A percentile compares a stretch with the other conserved stretches of the same genome.
These are phyloP conservation scores for Nannizziopsis barbatae DNA, from an alignment of 2,329 filamentous ascomycete genomes.

Conservation along the genomic window DNA sequence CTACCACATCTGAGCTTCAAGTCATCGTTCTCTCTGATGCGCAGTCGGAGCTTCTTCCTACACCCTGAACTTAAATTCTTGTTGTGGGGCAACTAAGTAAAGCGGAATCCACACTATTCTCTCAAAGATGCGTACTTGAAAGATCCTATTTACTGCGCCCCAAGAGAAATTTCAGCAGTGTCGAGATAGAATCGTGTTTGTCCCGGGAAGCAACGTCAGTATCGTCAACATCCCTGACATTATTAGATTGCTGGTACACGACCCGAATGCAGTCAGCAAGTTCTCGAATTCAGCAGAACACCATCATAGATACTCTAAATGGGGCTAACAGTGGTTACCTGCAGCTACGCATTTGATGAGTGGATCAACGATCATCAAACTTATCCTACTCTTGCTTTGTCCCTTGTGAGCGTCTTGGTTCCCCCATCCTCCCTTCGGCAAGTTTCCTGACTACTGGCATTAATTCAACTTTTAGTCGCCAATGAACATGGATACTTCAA, in stretches of 20 bases:
- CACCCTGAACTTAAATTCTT: no score
- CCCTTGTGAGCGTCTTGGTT: slow-evolving; percentile 1
- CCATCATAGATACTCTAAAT: slow-evolving; percentile 3
- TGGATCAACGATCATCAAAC: slow-evolving; percentile 7
- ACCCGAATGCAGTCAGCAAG: slow-evolving; percentile 3
- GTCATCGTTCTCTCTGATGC: background rate
- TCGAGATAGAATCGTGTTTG: no score
- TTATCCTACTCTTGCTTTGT: slow-evolving; percentile 7
- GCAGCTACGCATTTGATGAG: slow-evolving; percentile 3
- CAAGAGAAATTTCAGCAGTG: background rate
- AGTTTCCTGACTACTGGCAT: slow-evolving; percentile 10
- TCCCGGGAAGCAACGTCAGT: slow-evolving; percentile 2
- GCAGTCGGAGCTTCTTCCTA: no score
- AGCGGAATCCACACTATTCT: background rate
- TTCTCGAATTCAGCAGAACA: slow-evolving; percentile 11
- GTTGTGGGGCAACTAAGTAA: no score
- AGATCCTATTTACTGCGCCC: background rate
- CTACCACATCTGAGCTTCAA: background rate
- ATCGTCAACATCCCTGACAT: slow-evolving; percentile 5
- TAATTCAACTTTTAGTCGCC: slow-evolving; percentile 8
- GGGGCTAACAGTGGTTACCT: slow-evolving; percentile 7
- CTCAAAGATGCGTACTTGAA: background rate
- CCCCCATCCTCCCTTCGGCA: slow-evolving; percentile 7
- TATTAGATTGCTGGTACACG: background rate
- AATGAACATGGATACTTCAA: slow-evolving; percentile 6